A percentile compares a stretch with the other conserved stretches of the same genome.
phyloP scores from a whole-genome alignment of 257 asterid genomes.

The Prunella vulgaris region DNA sequence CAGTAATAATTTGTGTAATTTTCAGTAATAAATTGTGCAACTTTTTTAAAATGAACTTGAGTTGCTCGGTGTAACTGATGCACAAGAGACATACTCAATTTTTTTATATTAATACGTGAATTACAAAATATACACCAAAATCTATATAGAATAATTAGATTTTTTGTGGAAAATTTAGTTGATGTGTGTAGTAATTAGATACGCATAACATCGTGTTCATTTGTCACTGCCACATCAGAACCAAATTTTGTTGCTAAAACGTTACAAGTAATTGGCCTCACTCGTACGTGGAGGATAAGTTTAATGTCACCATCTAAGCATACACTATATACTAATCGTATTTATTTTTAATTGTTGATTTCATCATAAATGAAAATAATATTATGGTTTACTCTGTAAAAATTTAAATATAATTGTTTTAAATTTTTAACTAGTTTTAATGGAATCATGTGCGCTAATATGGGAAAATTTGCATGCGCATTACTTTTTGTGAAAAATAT shows the following conservation, averaged over 20 bases:
- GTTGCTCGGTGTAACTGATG: too few relatives aligned
- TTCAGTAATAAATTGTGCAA: too few relatives aligned
- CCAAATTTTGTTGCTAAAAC: background rate
- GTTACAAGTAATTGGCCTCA: conserved; percentile 1
- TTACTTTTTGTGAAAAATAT: too few relatives aligned
- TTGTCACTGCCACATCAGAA: conserved; percentile 20
- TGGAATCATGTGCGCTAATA: too few relatives aligned
- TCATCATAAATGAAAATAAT: background rate
- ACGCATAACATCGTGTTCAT: background rate
- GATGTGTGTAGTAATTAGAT: background rate
- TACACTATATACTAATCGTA: background rate
- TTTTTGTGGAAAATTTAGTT: background rate
- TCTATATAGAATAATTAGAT: background rate
- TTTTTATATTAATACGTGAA: too few relatives aligned
- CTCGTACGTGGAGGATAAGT: conserved; percentile 7
- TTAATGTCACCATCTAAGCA: conserved; percentile 5
- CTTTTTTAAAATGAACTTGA: too few relatives aligned
- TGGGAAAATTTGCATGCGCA: too few relatives aligned
- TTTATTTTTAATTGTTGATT: background rate
- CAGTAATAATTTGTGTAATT: too few relatives aligned
- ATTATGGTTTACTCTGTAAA: too few relatives aligned
- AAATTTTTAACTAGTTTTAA: too few relatives aligned
- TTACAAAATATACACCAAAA: background rate
- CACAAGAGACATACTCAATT: too few relatives aligned
- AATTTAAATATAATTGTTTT: too few relatives aligned